Evolutionary conservation across 306 rosid genomes (phyloP).

Genomic region (Amphicarpaea edgeworthii): DNA sequence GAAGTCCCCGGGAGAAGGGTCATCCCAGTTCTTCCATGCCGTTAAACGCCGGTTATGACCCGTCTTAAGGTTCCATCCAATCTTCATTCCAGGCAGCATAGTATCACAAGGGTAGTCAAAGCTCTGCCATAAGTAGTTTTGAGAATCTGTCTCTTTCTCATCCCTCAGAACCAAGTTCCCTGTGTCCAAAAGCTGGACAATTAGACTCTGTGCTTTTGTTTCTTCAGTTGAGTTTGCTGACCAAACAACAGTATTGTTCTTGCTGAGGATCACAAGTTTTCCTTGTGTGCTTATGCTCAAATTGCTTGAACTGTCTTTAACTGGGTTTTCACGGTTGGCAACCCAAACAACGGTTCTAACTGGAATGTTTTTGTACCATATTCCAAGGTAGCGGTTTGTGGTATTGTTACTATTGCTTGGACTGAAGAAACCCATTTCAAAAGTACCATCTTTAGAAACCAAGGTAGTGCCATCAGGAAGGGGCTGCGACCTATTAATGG

Average conservation of each 20-base stretch:
- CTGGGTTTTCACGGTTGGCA: conserved; percentile 19
- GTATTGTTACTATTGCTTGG: too few relatives aligned
- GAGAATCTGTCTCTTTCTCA: background rate
- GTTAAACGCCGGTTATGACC: background rate
- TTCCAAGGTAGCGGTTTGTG: too few relatives aligned
- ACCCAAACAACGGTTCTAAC: background rate
- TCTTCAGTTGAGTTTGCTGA: conserved; percentile 18
- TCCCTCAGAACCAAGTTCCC: conserved; percentile 8
- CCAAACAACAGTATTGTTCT: background rate
- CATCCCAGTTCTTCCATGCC: conserved; percentile 17
- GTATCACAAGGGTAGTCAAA: conserved; percentile 1
- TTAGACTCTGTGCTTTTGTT: too few relatives aligned
- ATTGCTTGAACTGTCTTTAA: conserved; percentile 8
- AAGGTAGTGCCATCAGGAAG: too few relatives aligned
- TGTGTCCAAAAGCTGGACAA: background rate
- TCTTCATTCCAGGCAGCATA: background rate
- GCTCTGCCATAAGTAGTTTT: conserved; percentile 19
- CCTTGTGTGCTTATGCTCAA: background rate
- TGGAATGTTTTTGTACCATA: too few relatives aligned
- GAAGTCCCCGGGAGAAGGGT: conserved; percentile 40
- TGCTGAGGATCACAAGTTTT: background rate
- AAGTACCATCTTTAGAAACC: too few relatives aligned
- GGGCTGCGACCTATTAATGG: too few relatives aligned
- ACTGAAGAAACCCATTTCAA: too few relatives aligned
- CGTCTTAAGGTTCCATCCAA: background rate